phyloP scores from a whole-genome alignment of 2,329 filamentous ascomycete species.

The Stromatinia cepivora region DNA sequence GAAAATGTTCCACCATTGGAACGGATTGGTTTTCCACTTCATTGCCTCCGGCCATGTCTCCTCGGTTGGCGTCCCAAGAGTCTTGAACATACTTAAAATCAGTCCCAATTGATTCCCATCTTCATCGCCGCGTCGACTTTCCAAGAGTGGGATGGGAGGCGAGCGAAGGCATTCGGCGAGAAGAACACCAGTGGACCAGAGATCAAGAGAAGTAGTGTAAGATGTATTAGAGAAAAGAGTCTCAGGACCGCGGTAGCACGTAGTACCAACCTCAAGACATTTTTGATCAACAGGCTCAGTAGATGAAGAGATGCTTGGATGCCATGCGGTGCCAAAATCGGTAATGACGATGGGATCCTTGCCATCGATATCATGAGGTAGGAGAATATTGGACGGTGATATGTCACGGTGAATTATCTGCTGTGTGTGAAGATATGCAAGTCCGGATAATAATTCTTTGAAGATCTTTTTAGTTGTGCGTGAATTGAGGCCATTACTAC shows the following conservation, averaged over 20 bases:
- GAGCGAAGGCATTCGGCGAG: constrained; percentile 70
- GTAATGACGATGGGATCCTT: constrained; percentile 75
- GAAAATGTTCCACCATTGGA: constrained; percentile 85
- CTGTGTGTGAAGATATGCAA: constrained; percentile 68
- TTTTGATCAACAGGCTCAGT: constrained; percentile 69
- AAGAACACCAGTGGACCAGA: constrained; percentile 87
- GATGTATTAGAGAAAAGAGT: constrained; percentile 78
- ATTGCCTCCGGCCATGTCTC: constrained; percentile 79
- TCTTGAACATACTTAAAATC: constrained; percentile 90
- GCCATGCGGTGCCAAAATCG: constrained; percentile 94
- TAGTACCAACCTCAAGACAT: constrained; percentile 91
- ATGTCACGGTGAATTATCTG: constrained; percentile 91
- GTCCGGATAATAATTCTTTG: constrained; percentile 66
- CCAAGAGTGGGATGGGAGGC: constrained; percentile 68
- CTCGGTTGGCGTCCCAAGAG: constrained; percentile 80
- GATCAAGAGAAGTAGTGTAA: constrained; percentile 74
- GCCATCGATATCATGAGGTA: constrained; percentile 53
- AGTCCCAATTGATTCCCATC: constrained; percentile 89
- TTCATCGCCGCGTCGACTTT: constrained; percentile 69
- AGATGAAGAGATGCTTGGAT: constrained; percentile 50
- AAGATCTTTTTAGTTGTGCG: constrained; percentile 48
- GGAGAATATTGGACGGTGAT: constrained; percentile 86
- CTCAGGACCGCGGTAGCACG: constrained; percentile 87
- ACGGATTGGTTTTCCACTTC: constrained; percentile 71
- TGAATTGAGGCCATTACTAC: constrained; percentile 41